phyloP scores from a whole-genome alignment of 2,329 filamentous ascomycete genomes.

The Anisogramma anomala region DNA sequence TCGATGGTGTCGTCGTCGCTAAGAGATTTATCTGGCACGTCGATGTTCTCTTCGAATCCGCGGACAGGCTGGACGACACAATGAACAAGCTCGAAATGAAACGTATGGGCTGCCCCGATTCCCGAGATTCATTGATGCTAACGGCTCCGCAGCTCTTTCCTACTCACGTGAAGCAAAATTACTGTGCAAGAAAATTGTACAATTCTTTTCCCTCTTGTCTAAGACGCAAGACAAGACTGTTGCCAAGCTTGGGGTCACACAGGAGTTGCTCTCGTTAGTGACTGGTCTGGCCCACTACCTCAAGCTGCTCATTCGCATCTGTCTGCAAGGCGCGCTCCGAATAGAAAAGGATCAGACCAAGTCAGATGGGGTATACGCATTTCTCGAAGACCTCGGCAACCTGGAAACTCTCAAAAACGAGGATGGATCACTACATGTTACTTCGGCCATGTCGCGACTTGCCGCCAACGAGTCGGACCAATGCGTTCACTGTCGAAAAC shows the following conservation, averaged over 20 bases:
- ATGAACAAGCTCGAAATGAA: constrained; percentile 61
- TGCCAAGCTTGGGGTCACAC: constrained; percentile 85
- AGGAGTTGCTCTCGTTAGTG: constrained; percentile 93
- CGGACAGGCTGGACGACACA: constrained; percentile 69
- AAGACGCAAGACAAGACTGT: constrained; percentile 89
- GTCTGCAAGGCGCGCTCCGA: constrained; percentile 82
- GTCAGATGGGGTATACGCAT: constrained; percentile 65
- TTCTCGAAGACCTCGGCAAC: constrained; percentile 72
- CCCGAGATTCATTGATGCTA: constrained; percentile 16
- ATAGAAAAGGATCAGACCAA: constrained; percentile 74
- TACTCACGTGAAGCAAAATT: constrained; percentile 96
- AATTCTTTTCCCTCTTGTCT: constrained; percentile 89
- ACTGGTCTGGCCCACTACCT: constrained; percentile 95
- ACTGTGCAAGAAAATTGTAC: constrained; percentile 98
- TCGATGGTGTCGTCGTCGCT: constrained; percentile 87
- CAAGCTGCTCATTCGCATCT: constrained; percentile 93
- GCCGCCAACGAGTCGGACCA: constrained; percentile 73
- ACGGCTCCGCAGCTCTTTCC: constrained; percentile 53
- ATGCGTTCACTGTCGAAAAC: constrained; percentile 67
- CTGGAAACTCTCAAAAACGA: constrained; percentile 68
- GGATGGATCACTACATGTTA: constrained; percentile 50
- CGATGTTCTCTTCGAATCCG: constrained; percentile 80
- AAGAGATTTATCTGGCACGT: constrained; percentile 96
- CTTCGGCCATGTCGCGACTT: constrained; percentile 51
- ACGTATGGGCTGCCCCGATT: constrained; percentile 39